Base-by-base conservation (phyloP, 2,329 filamentous ascomycete genomes). In the Pyrenochaeta sp. region DNA sequence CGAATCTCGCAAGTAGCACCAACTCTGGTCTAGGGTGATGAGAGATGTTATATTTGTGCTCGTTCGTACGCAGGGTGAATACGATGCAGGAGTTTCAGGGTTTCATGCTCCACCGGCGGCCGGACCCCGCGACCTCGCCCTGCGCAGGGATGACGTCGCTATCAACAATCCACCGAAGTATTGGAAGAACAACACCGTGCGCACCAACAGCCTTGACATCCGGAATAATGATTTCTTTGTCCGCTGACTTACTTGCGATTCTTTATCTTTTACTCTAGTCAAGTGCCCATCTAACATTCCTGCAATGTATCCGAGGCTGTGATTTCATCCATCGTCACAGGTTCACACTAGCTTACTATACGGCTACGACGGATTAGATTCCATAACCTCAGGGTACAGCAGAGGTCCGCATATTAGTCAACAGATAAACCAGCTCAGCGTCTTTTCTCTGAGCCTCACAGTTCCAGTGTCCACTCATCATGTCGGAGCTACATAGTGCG, bases 401-500 rank as follows among this genome's bases (percentile, higher is more conserved):
- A 44, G 29, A 11, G 31, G 30, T 39, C 43, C 33, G 21, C 46
- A 23, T 31, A 21, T 33, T 9, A 18, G 6, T 3, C 27, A n/a
- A 18, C 5, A 29, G 23, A 17, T 5, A 17, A 7, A 30, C 27
- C 14, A 2, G 21, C 29, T 39, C 43, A 29, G 37, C 45, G 33
- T n/a, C 15, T 11, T 41, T 27, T n/a, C 23, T 18, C 39, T n/a
- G 42, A 9, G 40, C 5, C 39, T 1, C 18, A 37, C 14, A 15
- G 21, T n/a, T 17, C 35, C 20, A 37, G 20, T 18, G 4, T 39
- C 36, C 10, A 6, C 36, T 23, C 49, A 64, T 14, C 58, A 75
- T 74, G 71, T 54, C 64, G 18, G 61, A 70, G 54, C 76, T 83
- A 14, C 79, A 82, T 63, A 72, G 78, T 35, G 79, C 80, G 10